These are phyloP conservation scores for Uronychia binucleata DNA, from an alignment of 73 alveolate species.

Conservation along the genomic window DNA sequence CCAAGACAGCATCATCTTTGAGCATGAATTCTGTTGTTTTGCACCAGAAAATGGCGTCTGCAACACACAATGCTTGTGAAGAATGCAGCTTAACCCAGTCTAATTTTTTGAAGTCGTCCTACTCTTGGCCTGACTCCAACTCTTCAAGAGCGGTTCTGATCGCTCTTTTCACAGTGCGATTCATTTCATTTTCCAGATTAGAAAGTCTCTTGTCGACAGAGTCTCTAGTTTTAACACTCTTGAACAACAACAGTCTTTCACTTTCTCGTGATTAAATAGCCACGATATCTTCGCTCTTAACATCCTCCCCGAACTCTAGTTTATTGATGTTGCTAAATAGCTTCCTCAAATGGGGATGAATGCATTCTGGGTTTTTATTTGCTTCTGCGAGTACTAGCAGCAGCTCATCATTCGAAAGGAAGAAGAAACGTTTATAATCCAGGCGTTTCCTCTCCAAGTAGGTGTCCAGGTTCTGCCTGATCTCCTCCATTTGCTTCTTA, in stretches of 20 bases:
- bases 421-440: conserved; percentile 69
- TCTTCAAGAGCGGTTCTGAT: conserved; percentile 81
- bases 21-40: conserved; percentile 78
- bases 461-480: conserved; percentile 93
- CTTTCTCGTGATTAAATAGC: conserved; percentile 95
- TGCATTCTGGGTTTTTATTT: conserved; percentile 84
- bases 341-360: conserved; percentile 95
- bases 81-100: conserved; percentile 84
- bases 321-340: conserved; percentile 90
- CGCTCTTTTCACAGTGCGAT: conserved; percentile 73
- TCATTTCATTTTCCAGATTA: conserved; percentile 85
- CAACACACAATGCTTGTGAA: conserved; percentile 82
- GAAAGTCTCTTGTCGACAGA: conserved; percentile 97
- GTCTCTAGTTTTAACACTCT: conserved; percentile 85
- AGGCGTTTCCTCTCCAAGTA: conserved; percentile 76
- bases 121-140: conserved; percentile 62
- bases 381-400: conserved; percentile 64
- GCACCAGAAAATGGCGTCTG: conserved; percentile 89
- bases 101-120: conserved; percentile 71
- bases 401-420: conserved; percentile 92
- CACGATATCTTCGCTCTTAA: conserved; percentile 81
- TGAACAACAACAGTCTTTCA: conserved; percentile 82
- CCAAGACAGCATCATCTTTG: conserved; percentile 80
- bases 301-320: conserved; percentile 78
- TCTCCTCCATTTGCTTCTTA: conserved; percentile 89